A percentile compares a stretch with the other conserved stretches of the same genome.
Evolutionary conservation across 768 basidiomycete species (phyloP).

Genomic region (Calocybe cyanea): DNA sequence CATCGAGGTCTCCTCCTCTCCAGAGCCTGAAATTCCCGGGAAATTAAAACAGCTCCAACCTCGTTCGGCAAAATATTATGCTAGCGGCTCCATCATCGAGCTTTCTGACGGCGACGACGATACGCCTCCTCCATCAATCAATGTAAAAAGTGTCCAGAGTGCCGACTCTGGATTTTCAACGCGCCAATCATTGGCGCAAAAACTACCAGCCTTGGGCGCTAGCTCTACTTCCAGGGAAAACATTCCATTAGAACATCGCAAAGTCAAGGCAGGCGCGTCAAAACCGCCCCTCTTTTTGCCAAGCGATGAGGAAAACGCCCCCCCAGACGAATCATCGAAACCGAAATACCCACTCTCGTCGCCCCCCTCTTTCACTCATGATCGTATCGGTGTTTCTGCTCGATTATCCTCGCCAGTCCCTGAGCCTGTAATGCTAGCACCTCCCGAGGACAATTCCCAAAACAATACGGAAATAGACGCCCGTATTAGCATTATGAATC

Average conservation of each 20-base stretch:
- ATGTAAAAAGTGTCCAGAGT: background rate
- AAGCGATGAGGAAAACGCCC: constrained; percentile 35
- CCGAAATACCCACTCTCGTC: background rate
- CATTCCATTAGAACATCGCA: constrained; percentile 4
- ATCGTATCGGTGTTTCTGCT: background rate
- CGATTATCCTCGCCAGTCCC: background rate
- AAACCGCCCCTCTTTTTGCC: constrained; percentile 28
- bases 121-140: background rate
- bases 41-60: background rate
- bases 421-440: constrained; percentile 1
- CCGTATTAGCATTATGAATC: constrained; percentile 32
- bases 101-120: constrained; percentile 46
- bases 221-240: constrained; percentile 8
- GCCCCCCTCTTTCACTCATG: background rate
- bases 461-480: constrained; percentile 17
- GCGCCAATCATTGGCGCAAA: constrained; percentile 6
- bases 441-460: background rate
- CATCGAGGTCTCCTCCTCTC: constrained; percentile 15
- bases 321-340: constrained; percentile 1
- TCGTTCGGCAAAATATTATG: background rate
- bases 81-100: constrained; percentile 37
- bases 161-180: constrained; percentile 10
- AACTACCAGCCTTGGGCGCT: background rate
- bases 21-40: constrained; percentile 10
- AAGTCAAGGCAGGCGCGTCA: constrained; percentile 6